Evolutionary conservation across 306 rosid species (phyloP), one percentile per base, ranked within the genome.

Genomic region (Arachis hypogaea): DNA sequence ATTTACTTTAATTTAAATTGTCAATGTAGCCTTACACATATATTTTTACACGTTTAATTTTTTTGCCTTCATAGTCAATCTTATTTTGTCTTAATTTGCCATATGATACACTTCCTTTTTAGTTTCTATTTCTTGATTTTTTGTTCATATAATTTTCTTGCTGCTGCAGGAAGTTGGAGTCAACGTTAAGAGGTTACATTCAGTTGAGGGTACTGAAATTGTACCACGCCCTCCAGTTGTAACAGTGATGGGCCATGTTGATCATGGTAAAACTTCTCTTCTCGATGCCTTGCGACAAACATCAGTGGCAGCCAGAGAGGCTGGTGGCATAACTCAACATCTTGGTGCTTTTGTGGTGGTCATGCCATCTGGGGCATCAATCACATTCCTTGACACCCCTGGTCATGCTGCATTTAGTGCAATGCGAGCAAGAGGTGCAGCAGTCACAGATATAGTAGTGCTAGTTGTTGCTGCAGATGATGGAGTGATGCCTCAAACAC

Each of bases 321-420:
- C 96, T 56, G 97, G 98, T 33, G 97, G 98, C 59, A 94, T 94
- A 78, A 94, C 97, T 71, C 98, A 94, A 82, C 98, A 94, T 85
- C 72, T 94, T 43, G 97, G 99, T 82, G 99, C 99, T 73, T 89
- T 94, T 86, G 89, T 89, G 85, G 97, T 89, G 75, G 77, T 56
- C 75, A 94, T 94, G 99, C 78, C 87, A 10, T 86, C 96, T n/a
- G 95, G 99, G 63, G 96, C 97, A 59, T 74, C 92, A 38, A 89
- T 92, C 82, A 92, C 99, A 69, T 92, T 94, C 83, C 97, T 94
- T 50, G 97, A 94, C 79, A 92, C 99, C 38, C 99, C 97, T 59
- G 98, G 98, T 42, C 98, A 91, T 84, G 98, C 98, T 57, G 98
- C 97, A 59, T 94, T 94, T 82, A 91, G 98, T 86, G 97, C 97